Conservation (phyloP, 2,329 filamentous ascomycete genomes). For the Alternaria sp. region DNA sequence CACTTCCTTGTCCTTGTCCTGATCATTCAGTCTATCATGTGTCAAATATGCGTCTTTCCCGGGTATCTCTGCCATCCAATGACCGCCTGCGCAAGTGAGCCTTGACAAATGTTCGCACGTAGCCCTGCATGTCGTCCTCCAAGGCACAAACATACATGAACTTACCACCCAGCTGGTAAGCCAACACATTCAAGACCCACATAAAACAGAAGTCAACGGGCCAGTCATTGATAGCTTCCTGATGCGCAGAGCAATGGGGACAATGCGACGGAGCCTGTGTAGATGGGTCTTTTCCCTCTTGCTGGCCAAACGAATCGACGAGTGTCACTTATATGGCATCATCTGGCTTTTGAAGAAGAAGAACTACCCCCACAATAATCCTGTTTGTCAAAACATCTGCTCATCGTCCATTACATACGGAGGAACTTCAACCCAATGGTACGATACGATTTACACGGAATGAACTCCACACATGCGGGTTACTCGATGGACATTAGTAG, state of each 20-base stretch:
- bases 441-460: not conserved
- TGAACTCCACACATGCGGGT: slow-evolving; percentile 4
- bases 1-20: not conserved
- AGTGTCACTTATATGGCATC: not conserved
- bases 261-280: not conserved
- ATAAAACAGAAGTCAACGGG: not conserved
- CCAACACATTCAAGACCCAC: not conserved
- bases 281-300: not conserved
- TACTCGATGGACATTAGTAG: slow-evolving; percentile 7
- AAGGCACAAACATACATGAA: not conserved
- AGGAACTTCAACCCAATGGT: not conserved
- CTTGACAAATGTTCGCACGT: not conserved
- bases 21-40: not conserved
- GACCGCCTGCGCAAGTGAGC: not conserved
- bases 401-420: not conserved
- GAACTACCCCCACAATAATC: not conserved
- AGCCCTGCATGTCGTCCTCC: not conserved
- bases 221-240: not conserved
- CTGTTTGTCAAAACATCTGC: not conserved
- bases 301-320: not conserved
- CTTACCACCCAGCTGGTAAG: not conserved
- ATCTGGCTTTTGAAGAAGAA: not conserved
- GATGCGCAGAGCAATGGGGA: not conserved
- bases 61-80: not conserved
- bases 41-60: not conserved